A percentile compares a stretch with the other conserved stretches of the same genome.
phyloP scores from a whole-genome alignment of 176 grass and related monocot species.

The Hordeum marinum region DNA sequence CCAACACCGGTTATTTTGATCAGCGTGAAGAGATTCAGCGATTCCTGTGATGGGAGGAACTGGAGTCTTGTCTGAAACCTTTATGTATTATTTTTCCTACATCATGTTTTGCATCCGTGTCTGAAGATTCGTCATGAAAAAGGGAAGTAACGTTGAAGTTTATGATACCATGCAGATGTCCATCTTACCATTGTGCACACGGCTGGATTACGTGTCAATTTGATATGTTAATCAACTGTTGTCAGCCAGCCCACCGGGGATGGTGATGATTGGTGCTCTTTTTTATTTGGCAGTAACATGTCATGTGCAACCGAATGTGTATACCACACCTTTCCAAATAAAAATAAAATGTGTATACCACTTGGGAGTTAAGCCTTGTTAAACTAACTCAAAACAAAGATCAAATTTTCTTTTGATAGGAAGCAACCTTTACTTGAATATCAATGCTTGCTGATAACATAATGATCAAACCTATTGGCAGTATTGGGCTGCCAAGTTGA shows the following conservation, averaged over 20 bases:
- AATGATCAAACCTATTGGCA: background rate
- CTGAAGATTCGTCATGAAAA: background rate
- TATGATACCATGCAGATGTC: background rate
- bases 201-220: background rate
- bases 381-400: conserved; percentile 17
- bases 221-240: conserved; percentile 1
- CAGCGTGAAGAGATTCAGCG: no score
- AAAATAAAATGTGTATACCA: background rate
- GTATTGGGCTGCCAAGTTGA: background rate
- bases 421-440: background rate
- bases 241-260: background rate
- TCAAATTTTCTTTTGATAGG: background rate
- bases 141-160: background rate
- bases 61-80: background rate
- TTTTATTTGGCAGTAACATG: background rate
- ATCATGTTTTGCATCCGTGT: background rate
- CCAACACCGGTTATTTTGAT: background rate
- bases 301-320: background rate
- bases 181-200: background rate
- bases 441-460: background rate
- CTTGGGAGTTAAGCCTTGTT: background rate
- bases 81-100: background rate
- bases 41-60: background rate
- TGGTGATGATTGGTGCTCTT: background rate
- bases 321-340: no score